Evolutionary conservation across 2,329 filamentous ascomycete species (phyloP).

Genomic region (Domatiomyces globalis): DNA sequence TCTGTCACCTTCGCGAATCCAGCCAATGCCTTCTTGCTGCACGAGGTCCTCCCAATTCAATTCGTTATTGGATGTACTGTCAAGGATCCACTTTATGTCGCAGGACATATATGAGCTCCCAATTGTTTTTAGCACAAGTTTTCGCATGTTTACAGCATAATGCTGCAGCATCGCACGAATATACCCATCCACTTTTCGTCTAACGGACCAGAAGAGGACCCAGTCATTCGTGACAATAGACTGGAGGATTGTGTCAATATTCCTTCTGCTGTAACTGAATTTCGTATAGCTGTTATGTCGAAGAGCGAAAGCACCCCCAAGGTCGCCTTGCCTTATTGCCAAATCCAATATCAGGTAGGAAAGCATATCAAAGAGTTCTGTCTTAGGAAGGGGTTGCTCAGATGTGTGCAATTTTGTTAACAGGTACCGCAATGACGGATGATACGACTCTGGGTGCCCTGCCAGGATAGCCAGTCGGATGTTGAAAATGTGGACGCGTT

Average conservation of each 20-base stretch:
- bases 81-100: constrained; percentile 56
- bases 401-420: constrained; percentile 54
- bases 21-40: constrained; percentile 60
- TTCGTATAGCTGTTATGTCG: constrained; percentile 34
- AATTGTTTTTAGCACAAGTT: constrained; percentile 73
- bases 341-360: constrained; percentile 75
- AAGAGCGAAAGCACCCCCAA: constrained; percentile 58
- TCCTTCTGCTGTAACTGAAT: constrained; percentile 50
- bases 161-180: constrained; percentile 66
- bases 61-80: constrained; percentile 32
- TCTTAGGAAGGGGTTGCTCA: constrained; percentile 49
- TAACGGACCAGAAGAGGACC: constrained; percentile 58
- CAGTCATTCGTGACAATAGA: constrained; percentile 73
- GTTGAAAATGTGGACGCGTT: constrained; percentile 83
- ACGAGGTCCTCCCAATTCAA: constrained; percentile 56
- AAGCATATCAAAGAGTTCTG: constrained; percentile 65
- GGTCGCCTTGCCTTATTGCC: constrained; percentile 65
- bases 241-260: constrained; percentile 53
- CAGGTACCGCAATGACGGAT: constrained; percentile 70
- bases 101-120: constrained; percentile 67
- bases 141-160: constrained; percentile 58
- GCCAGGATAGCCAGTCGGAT: constrained; percentile 71
- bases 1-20: constrained; percentile 59
- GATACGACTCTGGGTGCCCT: constrained; percentile 74
- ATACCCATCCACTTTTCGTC: constrained; percentile 63